phyloP scores from a whole-genome alignment of 805 yeast species.

The Grigorovia humatica region DNA sequence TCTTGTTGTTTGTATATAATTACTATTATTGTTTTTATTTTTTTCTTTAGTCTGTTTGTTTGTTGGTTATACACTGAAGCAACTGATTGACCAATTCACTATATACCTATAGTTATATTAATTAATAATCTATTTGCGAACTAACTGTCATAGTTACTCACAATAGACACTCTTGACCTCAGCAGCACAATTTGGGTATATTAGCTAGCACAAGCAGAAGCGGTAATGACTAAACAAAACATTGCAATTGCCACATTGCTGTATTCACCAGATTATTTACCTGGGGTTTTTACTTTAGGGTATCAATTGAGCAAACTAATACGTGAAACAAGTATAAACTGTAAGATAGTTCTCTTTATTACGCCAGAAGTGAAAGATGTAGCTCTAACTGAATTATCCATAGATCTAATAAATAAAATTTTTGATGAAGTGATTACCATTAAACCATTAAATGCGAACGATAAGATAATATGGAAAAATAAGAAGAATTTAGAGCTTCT shows the following conservation, averaged over 20 bases:
- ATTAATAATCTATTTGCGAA: neutral
- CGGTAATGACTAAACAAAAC: neutral
- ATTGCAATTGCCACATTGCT: slow-evolving; percentile 31
- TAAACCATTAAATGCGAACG: slow-evolving; percentile 14
- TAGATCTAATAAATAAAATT: slow-evolving; percentile 11
- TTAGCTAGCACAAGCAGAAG: neutral
- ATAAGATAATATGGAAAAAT: slow-evolving; percentile 10
- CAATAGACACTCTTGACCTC: too few species aligned
- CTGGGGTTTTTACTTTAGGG: slow-evolving; percentile 49
- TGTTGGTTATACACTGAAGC: neutral
- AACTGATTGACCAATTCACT: neutral
- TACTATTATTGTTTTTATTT: too few species aligned
- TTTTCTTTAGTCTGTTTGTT: neutral
- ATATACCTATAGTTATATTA: neutral
- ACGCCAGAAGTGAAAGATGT: slow-evolving; percentile 12
- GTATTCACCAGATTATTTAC: slow-evolving; percentile 41
- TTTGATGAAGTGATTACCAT: slow-evolving; percentile 24
- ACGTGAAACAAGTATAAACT: slow-evolving; percentile 1
- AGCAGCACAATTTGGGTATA: too few species aligned
- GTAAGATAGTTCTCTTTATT: slow-evolving; percentile 14
- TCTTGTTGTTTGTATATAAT: neutral
- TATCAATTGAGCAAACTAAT: slow-evolving; percentile 24
- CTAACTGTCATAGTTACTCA: too few species aligned
- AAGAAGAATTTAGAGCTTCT: slow-evolving; percentile 27
- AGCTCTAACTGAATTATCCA: slow-evolving; percentile 10